phyloP scores from a whole-genome alignment of 495 filamentous ascomycete genomes.

The Hamigera avellanea region DNA sequence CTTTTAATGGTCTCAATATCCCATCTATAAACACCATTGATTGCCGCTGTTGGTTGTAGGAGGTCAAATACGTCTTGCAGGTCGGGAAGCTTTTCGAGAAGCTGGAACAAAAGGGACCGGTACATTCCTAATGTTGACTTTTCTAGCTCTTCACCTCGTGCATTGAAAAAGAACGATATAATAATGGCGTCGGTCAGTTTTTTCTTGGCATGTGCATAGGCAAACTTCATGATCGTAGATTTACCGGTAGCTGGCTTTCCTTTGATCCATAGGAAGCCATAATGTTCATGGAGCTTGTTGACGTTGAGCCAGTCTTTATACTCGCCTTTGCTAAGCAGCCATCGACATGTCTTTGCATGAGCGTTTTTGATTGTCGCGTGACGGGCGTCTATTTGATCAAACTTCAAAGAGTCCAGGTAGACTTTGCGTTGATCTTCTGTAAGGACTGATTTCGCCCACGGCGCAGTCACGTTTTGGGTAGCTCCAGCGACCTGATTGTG shows the following conservation, averaged over 20 bases:
- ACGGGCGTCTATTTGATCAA: constrained; percentile 13
- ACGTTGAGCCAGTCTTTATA: constrained; percentile 21
- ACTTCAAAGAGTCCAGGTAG: constrained; percentile 9
- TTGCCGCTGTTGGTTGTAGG: neutral
- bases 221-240: constrained; percentile 35
- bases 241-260: constrained; percentile 39
- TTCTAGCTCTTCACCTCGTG: constrained; percentile 34
- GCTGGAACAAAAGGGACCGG: constrained; percentile 33
- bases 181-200: constrained; percentile 7
- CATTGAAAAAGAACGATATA: constrained; percentile 43
- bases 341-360: constrained; percentile 23
- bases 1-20: constrained; percentile 8
- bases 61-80: constrained; percentile 13
- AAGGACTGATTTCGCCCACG: neutral
- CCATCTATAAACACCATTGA: constrained; percentile 6
- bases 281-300: constrained; percentile 13
- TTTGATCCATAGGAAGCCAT: constrained; percentile 32
- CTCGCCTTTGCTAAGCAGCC: constrained; percentile 16
- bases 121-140: constrained; percentile 43
- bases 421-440: constrained; percentile 1
- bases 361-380: constrained; percentile 10
- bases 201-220: constrained; percentile 13
- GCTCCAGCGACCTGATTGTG: too few species aligned
- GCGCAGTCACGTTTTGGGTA: too few species aligned
- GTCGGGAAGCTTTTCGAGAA: constrained; percentile 17